Evolutionary conservation across 345 rosid species (phyloP).

Genomic region (Cardamine occulta): DNA sequence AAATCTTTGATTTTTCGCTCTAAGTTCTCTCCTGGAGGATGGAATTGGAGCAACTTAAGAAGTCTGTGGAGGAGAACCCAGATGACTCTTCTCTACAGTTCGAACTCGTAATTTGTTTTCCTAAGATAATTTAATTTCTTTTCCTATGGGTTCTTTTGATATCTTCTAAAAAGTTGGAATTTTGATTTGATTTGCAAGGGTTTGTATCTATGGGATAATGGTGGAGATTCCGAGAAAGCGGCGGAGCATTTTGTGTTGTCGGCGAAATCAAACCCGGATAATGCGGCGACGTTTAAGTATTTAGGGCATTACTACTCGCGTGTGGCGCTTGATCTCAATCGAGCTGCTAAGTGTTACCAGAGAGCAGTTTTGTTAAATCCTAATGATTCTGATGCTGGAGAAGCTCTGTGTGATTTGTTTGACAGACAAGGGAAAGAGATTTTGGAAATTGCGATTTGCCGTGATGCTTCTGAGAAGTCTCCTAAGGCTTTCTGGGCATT

Average conservation of each 20-base stretch:
- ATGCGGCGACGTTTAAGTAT: conserved; percentile 69
- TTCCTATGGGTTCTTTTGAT: background rate
- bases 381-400: conserved; percentile 77
- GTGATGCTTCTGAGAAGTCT: conserved; percentile 77
- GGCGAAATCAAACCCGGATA: conserved; percentile 70
- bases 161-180: background rate
- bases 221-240: conserved; percentile 55
- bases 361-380: conserved; percentile 73
- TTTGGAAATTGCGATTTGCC: conserved; percentile 72
- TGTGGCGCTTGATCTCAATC: conserved; percentile 54
- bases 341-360: conserved; percentile 93
- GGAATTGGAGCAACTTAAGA: conserved; percentile 52
- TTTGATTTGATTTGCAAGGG: conserved; percentile 56
- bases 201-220: conserved; percentile 62
- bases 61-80: conserved; percentile 65
- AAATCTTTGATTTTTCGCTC: background rate
- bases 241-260: conserved; percentile 76
- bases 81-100: conserved; percentile 68
- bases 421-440: conserved; percentile 70
- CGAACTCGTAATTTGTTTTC: conserved; percentile 52
- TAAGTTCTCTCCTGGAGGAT: conserved; percentile 25
- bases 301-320: conserved; percentile 75
- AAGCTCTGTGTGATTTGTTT: conserved; percentile 78
- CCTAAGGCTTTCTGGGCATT: conserved; percentile 98
- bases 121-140: background rate